These are phyloP conservation scores for Russula lepida DNA, from an alignment of 768 basidiomycete species.

Conservation along the genomic window DNA sequence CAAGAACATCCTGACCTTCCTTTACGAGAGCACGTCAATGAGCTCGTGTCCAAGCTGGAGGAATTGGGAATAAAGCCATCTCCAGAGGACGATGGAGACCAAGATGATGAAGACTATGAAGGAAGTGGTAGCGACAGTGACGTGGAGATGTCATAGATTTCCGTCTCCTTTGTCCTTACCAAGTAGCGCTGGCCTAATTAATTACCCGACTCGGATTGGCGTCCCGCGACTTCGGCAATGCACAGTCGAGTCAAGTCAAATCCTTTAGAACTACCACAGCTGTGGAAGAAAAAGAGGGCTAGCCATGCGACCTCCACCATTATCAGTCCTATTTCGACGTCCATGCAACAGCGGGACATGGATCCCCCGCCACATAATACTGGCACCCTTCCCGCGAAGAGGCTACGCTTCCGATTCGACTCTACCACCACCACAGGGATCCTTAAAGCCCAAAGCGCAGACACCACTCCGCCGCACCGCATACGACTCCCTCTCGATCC, in stretches of 20 bases:
- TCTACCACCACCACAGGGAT: not conserved
- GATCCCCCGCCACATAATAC: not conserved
- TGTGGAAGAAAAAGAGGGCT: not conserved
- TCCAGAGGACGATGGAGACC: slow-evolving; percentile 48
- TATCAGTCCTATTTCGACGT: not conserved
- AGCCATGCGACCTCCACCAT: not conserved
- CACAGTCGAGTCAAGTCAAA: not conserved
- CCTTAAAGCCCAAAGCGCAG: slow-evolving; percentile 63
- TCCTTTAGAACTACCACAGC: not conserved
- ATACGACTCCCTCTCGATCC: slow-evolving; percentile 76
- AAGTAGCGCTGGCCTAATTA: too few relatives aligned
- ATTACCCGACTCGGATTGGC: too few relatives aligned
- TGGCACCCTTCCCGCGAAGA: too few relatives aligned
- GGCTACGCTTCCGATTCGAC: slow-evolving; percentile 7
- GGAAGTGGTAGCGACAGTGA: slow-evolving; percentile 39
- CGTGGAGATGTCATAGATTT: slow-evolving; percentile 34
- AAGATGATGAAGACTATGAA: slow-evolving; percentile 46
- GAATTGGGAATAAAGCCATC: slow-evolving; percentile 57
- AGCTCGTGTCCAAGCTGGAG: slow-evolving; percentile 63
- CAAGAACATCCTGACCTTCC: slow-evolving; percentile 72
- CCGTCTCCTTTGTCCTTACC: too few relatives aligned
- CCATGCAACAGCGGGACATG: not conserved
- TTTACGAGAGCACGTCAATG: slow-evolving; percentile 64
- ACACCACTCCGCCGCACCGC: slow-evolving; percentile 79
- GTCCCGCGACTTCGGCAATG: not conserved